Evolutionary conservation across 2,329 filamentous ascomycete species (phyloP).

Genomic region (Chaetomium sp.): DNA sequence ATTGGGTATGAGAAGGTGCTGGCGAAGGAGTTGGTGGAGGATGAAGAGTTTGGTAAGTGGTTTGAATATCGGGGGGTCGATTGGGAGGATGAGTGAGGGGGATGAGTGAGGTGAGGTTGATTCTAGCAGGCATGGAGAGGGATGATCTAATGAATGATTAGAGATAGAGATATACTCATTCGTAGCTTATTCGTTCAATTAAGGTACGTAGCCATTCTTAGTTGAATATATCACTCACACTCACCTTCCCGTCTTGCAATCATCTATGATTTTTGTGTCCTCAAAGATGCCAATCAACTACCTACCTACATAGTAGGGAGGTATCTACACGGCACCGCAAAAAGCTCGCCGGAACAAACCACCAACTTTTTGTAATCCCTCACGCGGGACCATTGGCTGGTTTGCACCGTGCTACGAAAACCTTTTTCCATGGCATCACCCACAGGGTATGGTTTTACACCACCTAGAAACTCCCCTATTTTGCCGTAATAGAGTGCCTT

Average conservation of each 20-base stretch:
- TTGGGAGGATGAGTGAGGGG: not conserved
- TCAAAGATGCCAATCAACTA: too few species aligned
- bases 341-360: not conserved
- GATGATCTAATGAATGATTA: too few species aligned
- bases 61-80: constrained; percentile 12
- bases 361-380: not conserved
- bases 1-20: constrained; percentile 9
- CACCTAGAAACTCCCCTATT: not conserved
- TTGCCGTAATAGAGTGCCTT: too few species aligned
- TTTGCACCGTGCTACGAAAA: not conserved
- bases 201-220: too few species aligned
- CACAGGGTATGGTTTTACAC: not conserved
- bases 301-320: too few species aligned
- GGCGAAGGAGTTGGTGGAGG: constrained; percentile 3
- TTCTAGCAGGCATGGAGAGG: not conserved
- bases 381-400: not conserved
- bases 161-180: too few species aligned
- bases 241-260: too few species aligned
- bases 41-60: constrained; percentile 12
- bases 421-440: not conserved
- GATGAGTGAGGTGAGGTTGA: not conserved
- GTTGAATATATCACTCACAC: too few species aligned
- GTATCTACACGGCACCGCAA: too few species aligned
- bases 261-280: too few species aligned
- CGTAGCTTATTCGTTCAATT: too few species aligned